A percentile compares a stretch with the other conserved stretches of the same genome.
Conservation (phyloP, 345 rosid species). For the Lumnitzera racemosa region DNA sequence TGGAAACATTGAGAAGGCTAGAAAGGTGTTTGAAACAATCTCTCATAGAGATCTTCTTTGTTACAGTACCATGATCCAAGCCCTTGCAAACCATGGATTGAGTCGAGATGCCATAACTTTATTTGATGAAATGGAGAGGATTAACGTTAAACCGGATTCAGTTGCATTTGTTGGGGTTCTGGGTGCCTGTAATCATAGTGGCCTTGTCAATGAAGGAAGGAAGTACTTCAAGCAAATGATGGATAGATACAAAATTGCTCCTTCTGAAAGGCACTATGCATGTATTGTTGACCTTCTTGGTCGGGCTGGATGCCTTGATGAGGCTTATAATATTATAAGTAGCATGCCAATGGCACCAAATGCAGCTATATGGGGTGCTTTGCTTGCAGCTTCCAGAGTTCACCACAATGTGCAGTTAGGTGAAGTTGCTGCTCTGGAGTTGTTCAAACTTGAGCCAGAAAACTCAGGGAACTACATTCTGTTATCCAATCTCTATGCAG, state of each 20-base stretch:
- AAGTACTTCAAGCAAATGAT: conserved; percentile 55
- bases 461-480: conserved; percentile 52
- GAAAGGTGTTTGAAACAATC: conserved; percentile 41
- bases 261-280: conserved; percentile 70
- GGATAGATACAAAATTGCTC: conserved; percentile 46
- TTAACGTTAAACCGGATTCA: conserved; percentile 56
- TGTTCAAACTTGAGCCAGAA: conserved; percentile 35
- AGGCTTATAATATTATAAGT: conserved; percentile 51
- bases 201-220: conserved; percentile 56
- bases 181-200: conserved; percentile 76
- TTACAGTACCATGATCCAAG: conserved; percentile 76
- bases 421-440: conserved; percentile 36
- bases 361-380: conserved; percentile 74
- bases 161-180: conserved; percentile 54
- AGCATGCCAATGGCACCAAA: conserved; percentile 71
- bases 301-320: conserved; percentile 56
- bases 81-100: conserved; percentile 68
- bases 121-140: conserved; percentile 53
- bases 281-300: conserved; percentile 81
- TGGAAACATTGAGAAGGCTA: conserved; percentile 51
- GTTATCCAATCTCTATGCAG: conserved; percentile 59
- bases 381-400: conserved; percentile 63
- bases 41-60: conserved; percentile 49
- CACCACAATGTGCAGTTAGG: conserved; percentile 38
- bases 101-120: conserved; percentile 49